Conservation (phyloP, 1,284 basidiomycete genomes). For the Sanghuangporus baumii region DNA sequence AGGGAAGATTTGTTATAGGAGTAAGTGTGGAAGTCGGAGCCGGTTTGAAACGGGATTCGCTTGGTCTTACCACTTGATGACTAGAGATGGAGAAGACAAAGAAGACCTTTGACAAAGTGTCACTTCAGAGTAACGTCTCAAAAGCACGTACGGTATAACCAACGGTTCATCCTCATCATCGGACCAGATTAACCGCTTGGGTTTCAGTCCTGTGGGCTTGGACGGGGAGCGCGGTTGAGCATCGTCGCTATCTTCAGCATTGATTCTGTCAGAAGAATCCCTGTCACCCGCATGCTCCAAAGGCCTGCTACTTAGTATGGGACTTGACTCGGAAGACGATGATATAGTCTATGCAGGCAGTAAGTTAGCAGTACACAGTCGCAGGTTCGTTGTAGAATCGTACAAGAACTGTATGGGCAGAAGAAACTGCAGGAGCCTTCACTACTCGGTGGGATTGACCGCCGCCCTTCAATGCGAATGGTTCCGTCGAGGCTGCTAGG, state of each 20-base stretch:
- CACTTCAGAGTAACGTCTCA: not conserved
- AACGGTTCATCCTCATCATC: constrained; percentile 10
- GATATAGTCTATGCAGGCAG: constrained; percentile 10
- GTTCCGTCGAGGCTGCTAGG: not conserved
- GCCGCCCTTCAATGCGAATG: constrained; percentile 7
- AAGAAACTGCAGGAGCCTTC: not conserved
- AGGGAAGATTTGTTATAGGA: too few relatives aligned
- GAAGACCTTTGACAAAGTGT: not conserved
- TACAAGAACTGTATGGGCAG: constrained; percentile 8
- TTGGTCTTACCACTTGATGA: not conserved
- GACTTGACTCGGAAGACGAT: constrained; percentile 14
- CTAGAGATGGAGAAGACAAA: not conserved
- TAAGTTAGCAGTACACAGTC: not conserved
- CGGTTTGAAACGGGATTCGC: not conserved
- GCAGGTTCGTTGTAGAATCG: not conserved
- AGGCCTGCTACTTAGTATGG: not conserved
- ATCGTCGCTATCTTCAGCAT: not conserved
- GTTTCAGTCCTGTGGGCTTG: not conserved
- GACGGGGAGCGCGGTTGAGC: not conserved
- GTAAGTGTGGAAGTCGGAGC: not conserved
- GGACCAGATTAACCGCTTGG: constrained; percentile 13
- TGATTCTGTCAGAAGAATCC: too few relatives aligned
- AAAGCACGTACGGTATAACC: not conserved
- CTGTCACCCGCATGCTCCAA: not conserved
- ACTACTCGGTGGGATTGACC: not conserved